These are phyloP conservation scores for Mucor piriformis DNA, from an alignment of 371 early-diverging fungal species.

Conservation along the genomic window DNA sequence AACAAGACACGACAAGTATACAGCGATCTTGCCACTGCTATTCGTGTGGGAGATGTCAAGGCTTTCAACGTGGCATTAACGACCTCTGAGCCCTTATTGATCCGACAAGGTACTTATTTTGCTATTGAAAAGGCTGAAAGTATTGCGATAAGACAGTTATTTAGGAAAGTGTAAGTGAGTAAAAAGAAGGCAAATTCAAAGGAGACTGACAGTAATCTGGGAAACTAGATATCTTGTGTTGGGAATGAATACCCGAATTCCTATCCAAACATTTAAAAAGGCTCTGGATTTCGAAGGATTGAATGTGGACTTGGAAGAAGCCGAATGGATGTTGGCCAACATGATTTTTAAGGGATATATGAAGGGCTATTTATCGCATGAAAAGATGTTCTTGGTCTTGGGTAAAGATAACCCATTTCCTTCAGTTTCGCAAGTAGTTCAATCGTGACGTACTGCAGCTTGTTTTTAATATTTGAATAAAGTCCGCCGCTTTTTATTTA, in stretches of 20 bases:
- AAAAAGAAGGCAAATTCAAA: neutral
- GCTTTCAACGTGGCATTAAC: slow-evolving; percentile 66
- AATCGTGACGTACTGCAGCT: slow-evolving; percentile 9
- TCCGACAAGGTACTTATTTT: slow-evolving; percentile 73
- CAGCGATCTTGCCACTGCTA: slow-evolving; percentile 60
- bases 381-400: slow-evolving; percentile 75
- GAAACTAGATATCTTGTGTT: slow-evolving; percentile 51
- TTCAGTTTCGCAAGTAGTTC: slow-evolving; percentile 26
- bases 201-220: neutral
- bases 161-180: slow-evolving; percentile 73
- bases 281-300: slow-evolving; percentile 58
- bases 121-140: slow-evolving; percentile 76
- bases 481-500: no score
- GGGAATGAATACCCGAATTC: slow-evolving; percentile 55
- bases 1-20: slow-evolving; percentile 62
- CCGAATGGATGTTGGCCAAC: slow-evolving; percentile 67
- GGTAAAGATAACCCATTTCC: slow-evolving; percentile 84
- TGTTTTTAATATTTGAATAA: no score
- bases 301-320: slow-evolving; percentile 48
- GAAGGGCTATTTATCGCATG: slow-evolving; percentile 87
- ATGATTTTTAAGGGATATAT: slow-evolving; percentile 85
- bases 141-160: slow-evolving; percentile 74
- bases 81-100: slow-evolving; percentile 56
- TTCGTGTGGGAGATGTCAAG: slow-evolving; percentile 71
- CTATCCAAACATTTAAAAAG: slow-evolving; percentile 54